A percentile compares a stretch with the other conserved stretches of the same genome.
phyloP scores from a whole-genome alignment of 768 basidiomycete genomes.

The Boletus bicolor region DNA sequence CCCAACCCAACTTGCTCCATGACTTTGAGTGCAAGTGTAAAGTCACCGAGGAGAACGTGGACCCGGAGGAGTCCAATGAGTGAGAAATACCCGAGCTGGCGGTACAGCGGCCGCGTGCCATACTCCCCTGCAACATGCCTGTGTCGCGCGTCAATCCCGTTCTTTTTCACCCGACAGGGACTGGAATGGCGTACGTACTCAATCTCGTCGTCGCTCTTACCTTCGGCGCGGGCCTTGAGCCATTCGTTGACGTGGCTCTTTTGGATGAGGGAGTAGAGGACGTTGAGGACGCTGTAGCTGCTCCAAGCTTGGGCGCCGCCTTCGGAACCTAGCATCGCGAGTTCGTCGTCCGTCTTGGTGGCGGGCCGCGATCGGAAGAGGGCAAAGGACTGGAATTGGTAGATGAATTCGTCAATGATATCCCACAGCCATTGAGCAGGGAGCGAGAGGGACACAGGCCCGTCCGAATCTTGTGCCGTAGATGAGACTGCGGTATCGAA shows the following conservation, averaged over 20 bases:
- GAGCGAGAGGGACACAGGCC: slow-evolving; percentile 84
- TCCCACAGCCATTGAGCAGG: slow-evolving; percentile 99
- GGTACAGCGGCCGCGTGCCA: slow-evolving; percentile 84
- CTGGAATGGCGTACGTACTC: slow-evolving; percentile 48
- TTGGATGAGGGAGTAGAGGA: slow-evolving; percentile 97
- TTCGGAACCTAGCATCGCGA: slow-evolving; percentile 74
- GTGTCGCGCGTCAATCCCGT: slow-evolving; percentile 2
- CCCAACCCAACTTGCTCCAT: slow-evolving; percentile 93
- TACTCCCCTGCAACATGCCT: slow-evolving; percentile 91
- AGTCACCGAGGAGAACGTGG: slow-evolving; percentile 94
- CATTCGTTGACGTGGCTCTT: slow-evolving; percentile 95
- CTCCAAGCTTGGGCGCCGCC: slow-evolving; percentile 87
- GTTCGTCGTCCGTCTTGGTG: slow-evolving; percentile 86
- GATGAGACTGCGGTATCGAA: not conserved
- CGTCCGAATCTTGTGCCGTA: slow-evolving; percentile 71
- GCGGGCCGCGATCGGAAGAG: slow-evolving; percentile 86
- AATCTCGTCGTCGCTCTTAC: slow-evolving; percentile 79
- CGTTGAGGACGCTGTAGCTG: slow-evolving; percentile 97
- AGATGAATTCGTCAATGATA: slow-evolving; percentile 96
- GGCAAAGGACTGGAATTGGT: slow-evolving; percentile 96
- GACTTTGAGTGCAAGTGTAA: slow-evolving; percentile 89
- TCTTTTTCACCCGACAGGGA: not conserved
- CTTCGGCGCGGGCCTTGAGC: slow-evolving; percentile 75
- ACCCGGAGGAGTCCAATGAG: slow-evolving; percentile 93
- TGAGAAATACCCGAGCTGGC: slow-evolving; percentile 96